Evolutionary conservation across 2,329 filamentous ascomycete species (phyloP).

Genomic region (Cercospora sp.): DNA sequence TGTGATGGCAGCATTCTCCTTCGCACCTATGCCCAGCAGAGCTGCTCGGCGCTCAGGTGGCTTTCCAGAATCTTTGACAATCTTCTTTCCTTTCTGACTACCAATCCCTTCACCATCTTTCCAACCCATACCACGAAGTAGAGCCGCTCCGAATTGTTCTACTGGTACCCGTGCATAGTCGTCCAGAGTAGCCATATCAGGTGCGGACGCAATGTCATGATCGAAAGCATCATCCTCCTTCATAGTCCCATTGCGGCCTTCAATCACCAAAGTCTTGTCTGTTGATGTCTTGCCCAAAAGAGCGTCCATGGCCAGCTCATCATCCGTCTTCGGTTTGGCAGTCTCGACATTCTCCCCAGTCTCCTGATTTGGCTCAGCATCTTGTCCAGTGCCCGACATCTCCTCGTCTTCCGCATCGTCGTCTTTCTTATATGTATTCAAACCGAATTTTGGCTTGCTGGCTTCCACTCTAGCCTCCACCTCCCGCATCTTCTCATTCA

Average conservation of each 20-base stretch:
- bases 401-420: constrained; percentile 18
- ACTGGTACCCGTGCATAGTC: constrained; percentile 89
- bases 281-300: constrained; percentile 43
- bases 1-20: constrained; percentile 64
- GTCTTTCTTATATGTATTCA: constrained; percentile 48
- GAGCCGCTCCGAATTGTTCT: constrained; percentile 88
- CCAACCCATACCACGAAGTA: constrained; percentile 94
- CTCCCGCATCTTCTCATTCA: constrained; percentile 31
- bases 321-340: constrained; percentile 50
- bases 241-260: constrained; percentile 35
- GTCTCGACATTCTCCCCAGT: constrained; percentile 12
- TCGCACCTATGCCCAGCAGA: constrained; percentile 84
- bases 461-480: constrained; percentile 31
- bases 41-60: constrained; percentile 71
- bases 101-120: constrained; percentile 66
- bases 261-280: constrained; percentile 43
- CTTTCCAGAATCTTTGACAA: constrained; percentile 55
- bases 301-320: constrained; percentile 56
- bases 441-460: constrained; percentile 54
- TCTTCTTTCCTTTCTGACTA: constrained; percentile 48
- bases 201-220: constrained; percentile 68
- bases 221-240: constrained; percentile 37
- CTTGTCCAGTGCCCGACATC: constrained; percentile 8
- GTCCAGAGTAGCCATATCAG: constrained; percentile 72
- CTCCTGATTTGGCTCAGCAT: constrained; percentile 24